Evolutionary conservation across 495 filamentous ascomycete species (phyloP).

Genomic region (Penicillium robsamsonii): DNA sequence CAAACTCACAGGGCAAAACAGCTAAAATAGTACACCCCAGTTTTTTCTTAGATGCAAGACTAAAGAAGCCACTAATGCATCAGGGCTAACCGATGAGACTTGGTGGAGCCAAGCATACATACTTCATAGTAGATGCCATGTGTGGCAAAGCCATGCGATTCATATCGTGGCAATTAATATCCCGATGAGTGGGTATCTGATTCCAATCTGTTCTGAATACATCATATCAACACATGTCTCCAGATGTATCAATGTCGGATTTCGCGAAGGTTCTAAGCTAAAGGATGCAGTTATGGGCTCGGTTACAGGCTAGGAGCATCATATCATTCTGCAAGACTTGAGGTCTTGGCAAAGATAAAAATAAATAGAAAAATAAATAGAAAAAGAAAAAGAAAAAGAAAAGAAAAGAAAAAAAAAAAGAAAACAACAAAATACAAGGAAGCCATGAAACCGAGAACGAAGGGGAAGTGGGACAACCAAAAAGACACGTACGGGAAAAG

Average conservation of each 20-base stretch:
- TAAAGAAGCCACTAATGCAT: constrained; percentile 15
- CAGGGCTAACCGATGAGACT: constrained; percentile 13
- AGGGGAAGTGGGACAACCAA: too few relatives aligned
- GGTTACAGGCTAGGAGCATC: constrained; percentile 6
- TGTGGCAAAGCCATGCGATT: constrained; percentile 24
- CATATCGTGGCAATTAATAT: constrained; percentile 15
- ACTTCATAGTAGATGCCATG: constrained; percentile 18
- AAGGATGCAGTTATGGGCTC: constrained; percentile 7
- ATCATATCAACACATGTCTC: background rate
- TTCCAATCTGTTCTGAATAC: background rate
- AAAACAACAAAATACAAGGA: background rate
- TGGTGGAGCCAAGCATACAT: constrained; percentile 16
- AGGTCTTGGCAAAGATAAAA: constrained; percentile 9
- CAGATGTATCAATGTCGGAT: background rate
- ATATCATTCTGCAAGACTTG: constrained; percentile 7
- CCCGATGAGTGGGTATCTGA: background rate
- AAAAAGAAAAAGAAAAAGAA: background rate
- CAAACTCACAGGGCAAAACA: background rate
- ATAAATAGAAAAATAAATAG: background rate
- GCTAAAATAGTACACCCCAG: constrained; percentile 27
- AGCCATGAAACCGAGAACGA: background rate
- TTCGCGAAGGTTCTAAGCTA: background rate
- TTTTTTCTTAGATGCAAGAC: constrained; percentile 12
- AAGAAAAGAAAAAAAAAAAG: constrained; percentile 4
- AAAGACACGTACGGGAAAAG: background rate